Evolutionary conservation across 192 early-diverging fungal species (phyloP), one percentile per base, ranked within the genome.

Genomic region (Coemansia sp.): DNA sequence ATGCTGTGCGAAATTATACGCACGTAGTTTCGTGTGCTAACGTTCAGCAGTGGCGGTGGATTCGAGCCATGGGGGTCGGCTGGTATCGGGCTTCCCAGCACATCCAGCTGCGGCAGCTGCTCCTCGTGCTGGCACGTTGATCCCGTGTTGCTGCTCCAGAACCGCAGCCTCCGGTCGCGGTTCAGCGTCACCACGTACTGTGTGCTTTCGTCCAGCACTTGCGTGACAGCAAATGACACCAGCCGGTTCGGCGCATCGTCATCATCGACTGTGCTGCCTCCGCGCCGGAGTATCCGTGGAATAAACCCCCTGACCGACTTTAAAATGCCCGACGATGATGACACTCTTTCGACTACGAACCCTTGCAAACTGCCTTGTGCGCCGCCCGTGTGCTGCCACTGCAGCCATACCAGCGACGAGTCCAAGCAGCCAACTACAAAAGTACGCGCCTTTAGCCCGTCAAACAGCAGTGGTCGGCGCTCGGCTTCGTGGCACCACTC

Each of bases 121-220:
- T 76, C 75, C 27, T 73, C 75, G 41, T 77, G 70, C 57, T 67
- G 70, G 51, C 74, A 77, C 4, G 70, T 21, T 8, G 71, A 69
- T 4, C 62, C 41, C 47, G 39, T 21, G 39, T 29, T 56, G 67
- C 64, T 70, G 6, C 63, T 37, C 79, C 79, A 82, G 50, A 82
- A 73, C 25, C 79, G 74, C 32, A 82, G 79, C 53, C 67, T 60
- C 51, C 79, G 79, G 25, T 82, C 79, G 58, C 79, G 73, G 23
- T 68, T 65, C 7, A 82, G 61, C 12, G 79, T 73, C 54, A 76
- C 74, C 14, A 64, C 79, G 43, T 69, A 72, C 37, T 65, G 65
- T 23, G 63, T 70, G 29, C 65, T 63, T 21, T 63, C 65, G 22
- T 67, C 73, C n/a, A 65, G 67, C 21, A 68, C 72, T n/a, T 72